These are phyloP conservation scores for Picea sitchensis DNA, from an alignment of 75 land plant species.

Conservation along the genomic window DNA sequence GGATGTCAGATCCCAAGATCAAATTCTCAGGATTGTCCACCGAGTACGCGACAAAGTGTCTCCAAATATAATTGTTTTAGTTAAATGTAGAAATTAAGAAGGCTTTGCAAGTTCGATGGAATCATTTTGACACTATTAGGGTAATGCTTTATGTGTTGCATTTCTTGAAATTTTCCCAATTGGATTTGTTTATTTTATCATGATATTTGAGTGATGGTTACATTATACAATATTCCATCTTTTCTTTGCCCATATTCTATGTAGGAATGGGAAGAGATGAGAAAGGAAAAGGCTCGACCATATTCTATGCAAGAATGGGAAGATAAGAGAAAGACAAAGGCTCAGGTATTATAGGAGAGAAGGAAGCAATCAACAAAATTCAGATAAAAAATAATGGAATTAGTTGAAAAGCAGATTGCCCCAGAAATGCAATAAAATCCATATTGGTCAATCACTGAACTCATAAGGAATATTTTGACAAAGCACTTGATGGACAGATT, in stretches of 20 bases:
- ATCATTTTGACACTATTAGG: conserved; percentile 40
- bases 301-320: conserved; percentile 30
- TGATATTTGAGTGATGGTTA: neutral
- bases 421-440: neutral
- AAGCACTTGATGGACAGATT: too few relatives aligned
- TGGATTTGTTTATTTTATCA: neutral
- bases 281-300: too few relatives aligned
- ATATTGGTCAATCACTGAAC: too few relatives aligned
- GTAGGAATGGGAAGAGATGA: too few relatives aligned
- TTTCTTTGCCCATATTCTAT: neutral
- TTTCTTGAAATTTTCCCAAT: neutral
- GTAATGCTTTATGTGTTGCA: conserved; percentile 7
- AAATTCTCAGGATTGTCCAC: too few relatives aligned
- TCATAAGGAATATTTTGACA: neutral
- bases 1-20: too few relatives aligned
- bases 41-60: too few relatives aligned
- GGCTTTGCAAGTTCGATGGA: conserved; percentile 52
- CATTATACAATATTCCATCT: neutral
- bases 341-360: conserved; percentile 28
- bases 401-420: conserved; percentile 19
- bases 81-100: too few relatives aligned
- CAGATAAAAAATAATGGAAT: conserved; percentile 16
- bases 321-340: conserved; percentile 30
- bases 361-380: conserved; percentile 32
- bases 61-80: too few relatives aligned